Base-by-base conservation (phyloP, 495 filamentous ascomycete species). In the Aspergillus avenaceus region DNA sequence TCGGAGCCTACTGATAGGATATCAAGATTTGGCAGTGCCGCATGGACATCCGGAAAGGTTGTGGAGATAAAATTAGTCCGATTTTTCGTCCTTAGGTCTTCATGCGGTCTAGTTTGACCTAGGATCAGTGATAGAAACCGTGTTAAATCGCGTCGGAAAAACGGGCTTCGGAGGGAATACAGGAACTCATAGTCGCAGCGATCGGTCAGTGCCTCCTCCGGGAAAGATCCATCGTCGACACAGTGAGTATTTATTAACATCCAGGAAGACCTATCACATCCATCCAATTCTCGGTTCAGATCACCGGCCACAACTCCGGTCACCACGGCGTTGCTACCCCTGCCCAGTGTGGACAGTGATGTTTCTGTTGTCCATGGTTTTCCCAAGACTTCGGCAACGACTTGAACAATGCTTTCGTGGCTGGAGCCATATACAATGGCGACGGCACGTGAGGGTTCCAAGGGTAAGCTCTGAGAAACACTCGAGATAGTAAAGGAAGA, bases 1-100 rank as follows among this genome's bases (percentile, higher is more conserved):
- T 93, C 88, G 11, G 87, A 82, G 8, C 88, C 88, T 5, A 93
- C 88, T 5, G 88, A 90, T 13, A 91, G 70, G 52, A 91, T 90
- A 68, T 91, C 86, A 36, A 93, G 73, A 64, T 91, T 91, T 1
- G 88, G 85, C 46, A 91, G 69, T n/a, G 87, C 87, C 25, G 88
- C 84, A 57, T 82, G 85, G 3, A 93, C 87, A 62, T 91, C 88
- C 0, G 88, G 86, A 52, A 93, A 93, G 2, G 88, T 93, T 0
- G 87, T 90, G 31, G 87, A 91, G 49, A 93, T 90, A 54, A 91
- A 82, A 62, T 86, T 90, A 0, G 87, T 91, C 37, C 87, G 75
- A 24, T 78, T 77, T 58, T 91, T 91, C 31, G 80, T 82, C 65
- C 86, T 81, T 50, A 93, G 66, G 28, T 85, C 82, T 52, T 84